Conservation (phyloP, 768 basidiomycete species). For the Ramaria sp. region DNA sequence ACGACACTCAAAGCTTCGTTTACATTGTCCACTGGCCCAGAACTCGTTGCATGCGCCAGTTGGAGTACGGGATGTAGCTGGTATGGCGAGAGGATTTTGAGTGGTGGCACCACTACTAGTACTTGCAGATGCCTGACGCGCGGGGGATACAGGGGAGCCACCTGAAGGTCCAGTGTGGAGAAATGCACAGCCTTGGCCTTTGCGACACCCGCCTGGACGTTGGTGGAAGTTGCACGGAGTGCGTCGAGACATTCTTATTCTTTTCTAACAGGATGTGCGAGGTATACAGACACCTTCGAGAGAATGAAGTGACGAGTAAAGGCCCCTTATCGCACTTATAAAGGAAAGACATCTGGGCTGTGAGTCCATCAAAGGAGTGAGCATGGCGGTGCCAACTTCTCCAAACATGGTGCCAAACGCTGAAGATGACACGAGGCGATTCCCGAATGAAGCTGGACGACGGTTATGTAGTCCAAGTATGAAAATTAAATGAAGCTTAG, state of each 20-base stretch:
- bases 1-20: conserved; percentile 33
- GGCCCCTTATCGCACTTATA: too few relatives aligned
- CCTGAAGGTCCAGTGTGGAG: conserved; percentile 13
- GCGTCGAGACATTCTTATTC: conserved; percentile 8
- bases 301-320: too few relatives aligned
- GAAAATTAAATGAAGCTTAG: too few relatives aligned
- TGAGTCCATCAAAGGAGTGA: too few relatives aligned
- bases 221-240: conserved; percentile 31
- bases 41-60: conserved; percentile 35
- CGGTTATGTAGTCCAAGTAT: too few relatives aligned
- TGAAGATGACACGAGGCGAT: too few relatives aligned
- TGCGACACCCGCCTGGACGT: conserved; percentile 35
- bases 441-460: too few relatives aligned
- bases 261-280: neutral
- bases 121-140: conserved; percentile 14
- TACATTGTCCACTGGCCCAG: conserved; percentile 39
- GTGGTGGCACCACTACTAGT: conserved; percentile 2
- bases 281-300: neutral
- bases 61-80: conserved; percentile 16
- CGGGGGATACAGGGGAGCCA: neutral
- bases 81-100: conserved; percentile 7
- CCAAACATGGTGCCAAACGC: too few relatives aligned
- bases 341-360: too few relatives aligned
- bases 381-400: too few relatives aligned
- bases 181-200: conserved; percentile 31